A percentile compares a stretch with the other conserved stretches of the same genome.
Evolutionary conservation across 768 basidiomycete species (phyloP).

Genomic region (Russula ochroleuca): DNA sequence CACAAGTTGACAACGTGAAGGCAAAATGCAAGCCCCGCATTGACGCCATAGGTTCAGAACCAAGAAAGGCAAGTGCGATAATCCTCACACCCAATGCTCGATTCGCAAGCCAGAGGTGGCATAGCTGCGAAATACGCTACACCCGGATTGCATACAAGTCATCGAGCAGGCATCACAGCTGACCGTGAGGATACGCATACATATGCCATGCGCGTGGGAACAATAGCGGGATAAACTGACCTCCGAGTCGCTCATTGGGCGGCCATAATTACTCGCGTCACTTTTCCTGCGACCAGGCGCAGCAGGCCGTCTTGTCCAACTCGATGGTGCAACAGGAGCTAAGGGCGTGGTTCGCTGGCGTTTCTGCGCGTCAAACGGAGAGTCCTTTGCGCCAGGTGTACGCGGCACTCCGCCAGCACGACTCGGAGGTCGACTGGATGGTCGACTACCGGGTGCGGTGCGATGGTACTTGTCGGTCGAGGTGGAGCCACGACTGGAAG

Average conservation of each 20-base stretch:
- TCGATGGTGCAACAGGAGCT: slow-evolving; percentile 57
- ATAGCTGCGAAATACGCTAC: background rate
- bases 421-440: slow-evolving; percentile 50
- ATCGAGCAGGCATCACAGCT: background rate
- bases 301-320: slow-evolving; percentile 65
- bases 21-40: background rate
- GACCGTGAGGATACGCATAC: background rate
- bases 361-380: slow-evolving; percentile 64
- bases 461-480: slow-evolving; percentile 39
- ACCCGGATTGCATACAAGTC: background rate
- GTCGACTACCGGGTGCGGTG: slow-evolving; percentile 36
- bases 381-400: slow-evolving; percentile 44
- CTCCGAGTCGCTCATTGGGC: slow-evolving; percentile 64
- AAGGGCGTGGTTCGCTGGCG: slow-evolving; percentile 71
- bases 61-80: background rate
- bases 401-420: slow-evolving; percentile 50
- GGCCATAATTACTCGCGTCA: slow-evolving; percentile 56
- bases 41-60: background rate
- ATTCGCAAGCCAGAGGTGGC: background rate
- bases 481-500: slow-evolving; percentile 54
- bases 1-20: background rate
- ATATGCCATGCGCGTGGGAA: background rate
- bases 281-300: slow-evolving; percentile 69
- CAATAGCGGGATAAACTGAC: slow-evolving; percentile 38
- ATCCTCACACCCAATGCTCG: too few species aligned